Evolutionary conservation across 2,329 filamentous ascomycete genomes (phyloP).

Genomic region (Phymatotrichopsis omnivora): DNA sequence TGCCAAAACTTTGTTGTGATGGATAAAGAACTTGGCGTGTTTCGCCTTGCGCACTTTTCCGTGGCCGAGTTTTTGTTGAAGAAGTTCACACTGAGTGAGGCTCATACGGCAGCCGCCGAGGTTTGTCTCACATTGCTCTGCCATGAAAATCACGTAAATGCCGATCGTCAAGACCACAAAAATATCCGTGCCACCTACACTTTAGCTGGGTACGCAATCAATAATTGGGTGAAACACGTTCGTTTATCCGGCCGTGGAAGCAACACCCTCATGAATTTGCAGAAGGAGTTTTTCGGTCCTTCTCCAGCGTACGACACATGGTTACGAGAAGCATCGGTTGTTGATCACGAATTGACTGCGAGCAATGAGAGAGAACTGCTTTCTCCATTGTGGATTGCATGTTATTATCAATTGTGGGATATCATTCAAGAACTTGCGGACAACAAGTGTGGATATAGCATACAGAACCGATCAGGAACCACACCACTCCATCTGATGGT

Average conservation of each 20-base stretch:
- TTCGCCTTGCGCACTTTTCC: constrained; percentile 18
- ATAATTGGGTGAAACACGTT: constrained; percentile 2
- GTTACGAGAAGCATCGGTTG: not conserved
- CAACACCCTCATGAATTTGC: not conserved
- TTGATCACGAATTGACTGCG: not conserved
- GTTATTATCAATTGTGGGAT: not conserved
- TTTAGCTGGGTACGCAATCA: constrained; percentile 1
- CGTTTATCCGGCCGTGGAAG: not conserved
- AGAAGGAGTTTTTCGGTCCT: not conserved
- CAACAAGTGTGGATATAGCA: constrained; percentile 1
- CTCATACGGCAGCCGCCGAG: not conserved
- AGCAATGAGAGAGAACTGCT: not conserved
- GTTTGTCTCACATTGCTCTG: constrained; percentile 4
- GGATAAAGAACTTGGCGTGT: constrained; percentile 6
- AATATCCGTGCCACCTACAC: no score
- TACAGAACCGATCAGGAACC: constrained; percentile 4
- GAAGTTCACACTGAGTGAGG: not conserved
- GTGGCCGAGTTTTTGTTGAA: constrained; percentile 8
- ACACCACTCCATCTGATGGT: constrained; percentile 20
- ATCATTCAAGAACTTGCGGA: not conserved
- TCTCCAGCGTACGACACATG: not conserved
- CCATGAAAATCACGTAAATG: no score
- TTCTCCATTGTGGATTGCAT: not conserved
- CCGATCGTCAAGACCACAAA: no score
- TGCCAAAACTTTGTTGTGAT: constrained; percentile 18